phyloP scores from a whole-genome alignment of 768 basidiomycete species.

The Grammothele lineata region DNA sequence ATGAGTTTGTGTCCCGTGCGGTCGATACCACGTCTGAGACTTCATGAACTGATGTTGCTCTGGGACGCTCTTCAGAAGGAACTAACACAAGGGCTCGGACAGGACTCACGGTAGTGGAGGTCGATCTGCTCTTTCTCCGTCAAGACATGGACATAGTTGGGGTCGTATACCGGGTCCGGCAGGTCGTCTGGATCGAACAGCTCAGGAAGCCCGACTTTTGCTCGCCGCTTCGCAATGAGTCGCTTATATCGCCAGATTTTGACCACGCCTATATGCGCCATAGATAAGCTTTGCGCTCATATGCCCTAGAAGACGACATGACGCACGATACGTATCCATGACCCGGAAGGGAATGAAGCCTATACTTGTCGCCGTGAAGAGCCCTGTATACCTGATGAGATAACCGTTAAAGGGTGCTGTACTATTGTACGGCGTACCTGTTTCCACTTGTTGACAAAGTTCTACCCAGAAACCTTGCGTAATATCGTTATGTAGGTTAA shows the following conservation, averaged over 20 bases:
- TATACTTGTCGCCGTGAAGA: constrained; percentile 79
- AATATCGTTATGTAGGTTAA: constrained; percentile 65
- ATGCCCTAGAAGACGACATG: background rate
- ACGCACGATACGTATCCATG: constrained; percentile 68
- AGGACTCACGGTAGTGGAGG: constrained; percentile 57
- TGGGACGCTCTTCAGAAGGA: constrained; percentile 18
- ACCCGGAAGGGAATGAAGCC: constrained; percentile 74
- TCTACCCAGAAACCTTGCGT: constrained; percentile 82
- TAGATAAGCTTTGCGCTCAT: background rate
- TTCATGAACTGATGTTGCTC: constrained; percentile 68
- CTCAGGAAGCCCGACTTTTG: constrained; percentile 58
- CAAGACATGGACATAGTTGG: constrained; percentile 67
- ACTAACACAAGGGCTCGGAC: too few species aligned
- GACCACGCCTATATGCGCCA: constrained; percentile 64
- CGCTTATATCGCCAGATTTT: constrained; percentile 75
- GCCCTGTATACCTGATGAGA: constrained; percentile 34
- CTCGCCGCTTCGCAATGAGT: constrained; percentile 52
- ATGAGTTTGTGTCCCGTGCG: constrained; percentile 82
- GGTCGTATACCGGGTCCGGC: constrained; percentile 72
- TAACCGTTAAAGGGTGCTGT: too few species aligned
- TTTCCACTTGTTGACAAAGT: constrained; percentile 69
- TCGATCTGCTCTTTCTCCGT: constrained; percentile 61
- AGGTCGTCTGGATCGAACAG: constrained; percentile 75
- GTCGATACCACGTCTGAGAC: constrained; percentile 81
- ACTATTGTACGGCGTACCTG: constrained; percentile 53